A percentile compares a stretch with the other conserved stretches of the same genome.
Conservation (phyloP, 164 flowering plant species). For the Chimonanthus salicifolius region DNA sequence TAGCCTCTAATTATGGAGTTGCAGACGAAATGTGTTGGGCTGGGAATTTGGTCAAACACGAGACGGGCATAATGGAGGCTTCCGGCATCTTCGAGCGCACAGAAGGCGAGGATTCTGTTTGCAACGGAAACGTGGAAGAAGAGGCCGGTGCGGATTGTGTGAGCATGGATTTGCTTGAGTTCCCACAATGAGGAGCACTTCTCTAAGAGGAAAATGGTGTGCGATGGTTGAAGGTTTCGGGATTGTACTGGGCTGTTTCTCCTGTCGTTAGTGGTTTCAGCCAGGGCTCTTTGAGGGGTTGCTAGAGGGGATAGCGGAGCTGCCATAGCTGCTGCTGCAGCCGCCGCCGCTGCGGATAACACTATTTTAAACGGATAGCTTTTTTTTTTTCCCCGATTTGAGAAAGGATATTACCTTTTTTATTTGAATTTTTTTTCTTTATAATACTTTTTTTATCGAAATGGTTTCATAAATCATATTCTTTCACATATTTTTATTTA, state of each 20-base stretch:
- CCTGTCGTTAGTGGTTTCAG: conserved; percentile 4
- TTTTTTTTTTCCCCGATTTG: too few relatives aligned
- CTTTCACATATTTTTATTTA: too few relatives aligned
- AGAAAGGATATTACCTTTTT: too few relatives aligned
- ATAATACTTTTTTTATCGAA: too few relatives aligned
- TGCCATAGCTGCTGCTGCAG: conserved; percentile 18
- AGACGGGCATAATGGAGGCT: conserved; percentile 24
- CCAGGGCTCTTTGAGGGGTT: conserved; percentile 2
- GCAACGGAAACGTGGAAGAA: conserved; percentile 16
- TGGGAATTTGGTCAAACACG: conserved; percentile 29
- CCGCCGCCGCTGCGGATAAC: not conserved
- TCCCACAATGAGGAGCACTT: conserved; percentile 30
- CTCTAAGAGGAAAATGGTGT: conserved; percentile 25
- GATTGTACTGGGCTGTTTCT: conserved; percentile 6
- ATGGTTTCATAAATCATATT: too few relatives aligned
- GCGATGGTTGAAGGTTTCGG: not conserved
- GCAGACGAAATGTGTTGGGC: conserved; percentile 23
- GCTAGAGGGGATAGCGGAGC: conserved; percentile 14
- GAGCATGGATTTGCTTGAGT: conserved; percentile 38
- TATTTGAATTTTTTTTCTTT: too few relatives aligned
- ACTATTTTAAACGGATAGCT: too few relatives aligned
- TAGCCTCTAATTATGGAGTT: conserved; percentile 35
- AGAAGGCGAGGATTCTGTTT: conserved; percentile 24
- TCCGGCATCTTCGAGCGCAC: conserved; percentile 27
- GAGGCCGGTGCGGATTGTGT: conserved; percentile 22